phyloP scores from a whole-genome alignment of 371 early-diverging fungal species.

The Apophysomyces sp. region DNA sequence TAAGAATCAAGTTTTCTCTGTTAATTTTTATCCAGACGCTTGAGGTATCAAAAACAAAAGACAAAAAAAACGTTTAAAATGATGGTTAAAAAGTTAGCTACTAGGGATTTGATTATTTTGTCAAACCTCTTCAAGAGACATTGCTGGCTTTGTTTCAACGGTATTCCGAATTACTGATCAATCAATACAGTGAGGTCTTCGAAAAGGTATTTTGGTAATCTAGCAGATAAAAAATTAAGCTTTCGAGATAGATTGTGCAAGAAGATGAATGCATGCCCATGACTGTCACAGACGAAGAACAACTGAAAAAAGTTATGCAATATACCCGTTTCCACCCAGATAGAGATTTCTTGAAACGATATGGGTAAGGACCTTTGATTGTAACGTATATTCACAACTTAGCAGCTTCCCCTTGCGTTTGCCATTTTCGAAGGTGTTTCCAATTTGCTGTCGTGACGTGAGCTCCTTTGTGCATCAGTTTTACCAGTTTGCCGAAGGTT shows the following conservation, averaged over 20 bases:
- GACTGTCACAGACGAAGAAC: slow-evolving; percentile 68
- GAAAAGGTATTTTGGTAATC: slow-evolving; percentile 52
- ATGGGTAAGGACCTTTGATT: too few relatives aligned
- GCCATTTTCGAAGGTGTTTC: slow-evolving; percentile 84
- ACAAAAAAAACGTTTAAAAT: too few relatives aligned
- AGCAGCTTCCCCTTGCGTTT: slow-evolving; percentile 75
- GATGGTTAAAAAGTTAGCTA: background rate
- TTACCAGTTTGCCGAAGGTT: slow-evolving; percentile 86
- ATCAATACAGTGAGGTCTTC: slow-evolving; percentile 67
- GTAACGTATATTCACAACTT: background rate
- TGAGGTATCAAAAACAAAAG: slow-evolving; percentile 57
- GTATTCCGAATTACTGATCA: slow-evolving; percentile 78
- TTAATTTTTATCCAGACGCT: slow-evolving; percentile 87
- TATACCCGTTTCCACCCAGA: slow-evolving; percentile 54
- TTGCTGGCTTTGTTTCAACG: slow-evolving; percentile 77
- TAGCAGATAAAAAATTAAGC: background rate
- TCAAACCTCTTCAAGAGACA: slow-evolving; percentile 52
- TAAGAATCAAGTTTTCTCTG: slow-evolving; percentile 73
- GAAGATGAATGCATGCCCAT: slow-evolving; percentile 87
- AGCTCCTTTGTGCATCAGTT: slow-evolving; percentile 75
- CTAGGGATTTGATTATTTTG: slow-evolving; percentile 50
- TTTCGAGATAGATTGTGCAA: slow-evolving; percentile 60
- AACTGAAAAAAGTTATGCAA: slow-evolving; percentile 56
- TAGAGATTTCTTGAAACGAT: slow-evolving; percentile 27
- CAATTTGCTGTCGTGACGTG: slow-evolving; percentile 70